phyloP scores from a whole-genome alignment of 805 yeast genomes.

The Wickerhamomyces rabaulensis region DNA sequence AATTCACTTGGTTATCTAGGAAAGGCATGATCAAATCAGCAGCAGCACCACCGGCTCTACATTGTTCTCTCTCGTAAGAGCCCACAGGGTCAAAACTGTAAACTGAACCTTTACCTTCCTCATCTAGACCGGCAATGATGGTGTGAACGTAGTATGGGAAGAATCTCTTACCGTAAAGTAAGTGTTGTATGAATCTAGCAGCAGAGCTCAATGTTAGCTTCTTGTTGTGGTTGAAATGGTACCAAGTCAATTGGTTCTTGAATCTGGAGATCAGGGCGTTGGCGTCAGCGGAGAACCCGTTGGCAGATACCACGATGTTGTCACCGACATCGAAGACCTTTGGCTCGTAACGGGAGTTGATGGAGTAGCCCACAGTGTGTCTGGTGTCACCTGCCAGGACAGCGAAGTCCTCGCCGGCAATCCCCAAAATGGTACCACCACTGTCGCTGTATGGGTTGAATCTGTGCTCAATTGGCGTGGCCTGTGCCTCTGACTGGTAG shows the following conservation, averaged over 20 bases:
- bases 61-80: slow-evolving; percentile 93
- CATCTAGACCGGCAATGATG: slow-evolving; percentile 87
- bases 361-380: slow-evolving; percentile 88
- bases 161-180: slow-evolving; percentile 86
- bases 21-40: slow-evolving; percentile 96
- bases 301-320: slow-evolving; percentile 80
- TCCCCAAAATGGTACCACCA: slow-evolving; percentile 96
- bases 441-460: slow-evolving; percentile 92
- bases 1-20: slow-evolving; percentile 93
- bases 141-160: slow-evolving; percentile 98
- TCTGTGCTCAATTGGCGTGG: slow-evolving; percentile 79
- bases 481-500: slow-evolving; percentile 48
- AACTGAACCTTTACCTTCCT: slow-evolving; percentile 84
- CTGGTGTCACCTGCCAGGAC: slow-evolving; percentile 98
- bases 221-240: slow-evolving; percentile 84
- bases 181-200: slow-evolving; percentile 86
- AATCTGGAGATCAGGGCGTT: slow-evolving; percentile 76
- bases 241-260: slow-evolving; percentile 70
- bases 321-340: slow-evolving; percentile 89
- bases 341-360: slow-evolving; percentile 89
- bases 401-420: slow-evolving; percentile 96
- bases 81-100: slow-evolving; percentile 98
- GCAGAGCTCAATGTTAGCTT: slow-evolving; percentile 63
- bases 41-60: slow-evolving; percentile 98
- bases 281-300: slow-evolving; percentile 96